Evolutionary conservation across 805 yeast species (phyloP).

Genomic region (Nakazawaea wyomingensis): DNA sequence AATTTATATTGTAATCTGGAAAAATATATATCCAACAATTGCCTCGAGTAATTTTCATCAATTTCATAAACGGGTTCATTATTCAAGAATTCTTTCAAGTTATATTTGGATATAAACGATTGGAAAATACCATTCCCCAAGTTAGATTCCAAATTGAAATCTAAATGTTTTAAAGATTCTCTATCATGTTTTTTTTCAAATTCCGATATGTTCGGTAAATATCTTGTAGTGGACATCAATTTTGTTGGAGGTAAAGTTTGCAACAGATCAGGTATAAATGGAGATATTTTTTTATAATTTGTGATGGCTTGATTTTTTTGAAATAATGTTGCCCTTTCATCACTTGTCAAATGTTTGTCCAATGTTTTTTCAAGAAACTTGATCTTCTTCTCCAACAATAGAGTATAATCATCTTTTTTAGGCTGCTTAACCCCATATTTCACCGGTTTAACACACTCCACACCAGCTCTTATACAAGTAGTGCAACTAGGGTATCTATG

Average conservation of each 20-base stretch:
- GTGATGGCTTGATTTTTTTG: constrained; percentile 2
- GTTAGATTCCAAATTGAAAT: constrained; percentile 12
- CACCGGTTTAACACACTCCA: constrained; percentile 59
- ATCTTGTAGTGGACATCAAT: neutral
- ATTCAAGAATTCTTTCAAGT: constrained; percentile 39
- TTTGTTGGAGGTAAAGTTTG: neutral
- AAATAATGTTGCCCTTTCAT: constrained; percentile 1
- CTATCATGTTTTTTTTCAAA: constrained; percentile 11
- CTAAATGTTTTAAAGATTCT: constrained; percentile 9
- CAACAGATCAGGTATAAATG: constrained; percentile 3
- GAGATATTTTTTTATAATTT: constrained; percentile 9
- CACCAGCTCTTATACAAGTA: constrained; percentile 60
- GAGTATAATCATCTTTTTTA: constrained; percentile 52
- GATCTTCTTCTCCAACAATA: constrained; percentile 50
- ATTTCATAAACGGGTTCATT: constrained; percentile 48
- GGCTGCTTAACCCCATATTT: constrained; percentile 43
- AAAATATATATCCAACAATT: constrained; percentile 50
- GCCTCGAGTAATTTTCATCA: constrained; percentile 43
- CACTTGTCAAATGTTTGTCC: constrained; percentile 20
- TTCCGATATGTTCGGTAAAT: constrained; percentile 9
- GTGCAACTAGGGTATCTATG: constrained; percentile 61
- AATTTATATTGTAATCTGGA: constrained; percentile 51
- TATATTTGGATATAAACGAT: constrained; percentile 35
- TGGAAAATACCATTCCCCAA: constrained; percentile 5
- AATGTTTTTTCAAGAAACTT: constrained; percentile 44